Base-by-base conservation (phyloP, 352 stramenopile species). In the Pythium insidiosum region DNA sequence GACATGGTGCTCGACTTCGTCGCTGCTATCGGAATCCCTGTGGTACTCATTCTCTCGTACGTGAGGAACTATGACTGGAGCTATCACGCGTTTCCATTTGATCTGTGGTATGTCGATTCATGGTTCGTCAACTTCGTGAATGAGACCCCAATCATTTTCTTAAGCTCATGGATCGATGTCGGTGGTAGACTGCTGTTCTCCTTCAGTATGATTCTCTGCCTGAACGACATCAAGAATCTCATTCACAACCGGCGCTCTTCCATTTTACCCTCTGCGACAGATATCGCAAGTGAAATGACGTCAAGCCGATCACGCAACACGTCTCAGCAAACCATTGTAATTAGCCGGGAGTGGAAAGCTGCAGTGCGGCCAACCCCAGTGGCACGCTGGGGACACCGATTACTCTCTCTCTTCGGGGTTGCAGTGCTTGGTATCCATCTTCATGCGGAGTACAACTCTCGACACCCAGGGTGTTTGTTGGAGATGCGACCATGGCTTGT, bases 1-100 rank as follows among this genome's bases (percentile, higher is more conserved):
- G 49, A 56, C 26, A 26, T 56, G 13, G 1, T 47, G 16, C 35
- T 56, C 3, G 49, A 56, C 21, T 56, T 56, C 19, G 13, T 56
- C 7, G 46, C 49, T 10, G 34, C 35, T 1, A 22, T 56, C 13
- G 21, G 25, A 0, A 29, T 50, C 21, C 49, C 49, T 6, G 41
- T 50, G n/a, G 15, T 29, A 5, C 18, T 56, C 15, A 34, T 41
- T 6, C 10, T 41, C 18, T 7, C 4, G 2, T 56, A 56, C 20
- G 16, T 41, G 4, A 0, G 9, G 5, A 21, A 42, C 13, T 56
- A 50, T 18, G 49, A 50, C 22, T 4, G 1, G 0, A 20, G 6
- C 15, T 6, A 10, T 6, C 22, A 4, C 15, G 42, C 50, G 18
- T 50, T 56, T 21, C 41, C 41, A 16, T 21, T 5, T 13, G 11